Percentiles rank a stretch among this genome's conserved stretches.
phyloP scores from a whole-genome alignment of 495 filamentous ascomycete genomes.

The Hapsidospora chrysogenum region DNA sequence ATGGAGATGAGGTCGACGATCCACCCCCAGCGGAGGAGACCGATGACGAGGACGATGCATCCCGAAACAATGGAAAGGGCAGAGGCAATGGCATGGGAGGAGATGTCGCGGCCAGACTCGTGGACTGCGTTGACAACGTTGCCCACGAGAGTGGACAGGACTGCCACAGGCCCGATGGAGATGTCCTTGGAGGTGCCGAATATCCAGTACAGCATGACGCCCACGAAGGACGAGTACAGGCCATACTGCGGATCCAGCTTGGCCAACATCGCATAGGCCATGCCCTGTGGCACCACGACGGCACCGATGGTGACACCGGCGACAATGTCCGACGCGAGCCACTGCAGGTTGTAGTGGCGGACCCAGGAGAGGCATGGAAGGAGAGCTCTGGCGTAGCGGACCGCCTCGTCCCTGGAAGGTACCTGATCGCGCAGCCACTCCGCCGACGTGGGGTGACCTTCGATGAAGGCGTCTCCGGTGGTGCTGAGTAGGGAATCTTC shows the following conservation, averaged over 20 bases:
- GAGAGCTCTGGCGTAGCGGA: conserved; percentile 44
- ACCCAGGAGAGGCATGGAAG: conserved; percentile 91
- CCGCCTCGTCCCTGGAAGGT: conserved; percentile 37
- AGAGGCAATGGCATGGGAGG: conserved; percentile 50
- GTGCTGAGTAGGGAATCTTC: conserved; percentile 63
- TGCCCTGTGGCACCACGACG: conserved; percentile 91
- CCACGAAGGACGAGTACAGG: conserved; percentile 96
- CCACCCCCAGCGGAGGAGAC: conserved; percentile 67
- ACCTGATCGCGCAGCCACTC: conserved; percentile 53
- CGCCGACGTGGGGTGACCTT: conserved; percentile 55
- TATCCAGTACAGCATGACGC: conserved; percentile 92
- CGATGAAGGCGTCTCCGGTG: conserved; percentile 69
- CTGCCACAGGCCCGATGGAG: conserved; percentile 95
- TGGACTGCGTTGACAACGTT: conserved; percentile 51
- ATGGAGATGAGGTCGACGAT: conserved; percentile 94
- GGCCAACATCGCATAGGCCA: conserved; percentile 90
- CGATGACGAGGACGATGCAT: conserved; percentile 65
- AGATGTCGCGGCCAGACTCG: conserved; percentile 38
- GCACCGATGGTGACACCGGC: conserved; percentile 94
- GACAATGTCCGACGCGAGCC: conserved; percentile 76
- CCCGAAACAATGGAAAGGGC: conserved; percentile 68
- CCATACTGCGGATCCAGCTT: conserved; percentile 65
- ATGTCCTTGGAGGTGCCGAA: conserved; percentile 99
- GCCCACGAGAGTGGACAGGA: conserved; percentile 82
- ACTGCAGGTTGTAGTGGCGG: conserved; percentile 68